phyloP scores from a whole-genome alignment of 1,284 basidiomycete species.

The Phellopilus nigrolimitatus region DNA sequence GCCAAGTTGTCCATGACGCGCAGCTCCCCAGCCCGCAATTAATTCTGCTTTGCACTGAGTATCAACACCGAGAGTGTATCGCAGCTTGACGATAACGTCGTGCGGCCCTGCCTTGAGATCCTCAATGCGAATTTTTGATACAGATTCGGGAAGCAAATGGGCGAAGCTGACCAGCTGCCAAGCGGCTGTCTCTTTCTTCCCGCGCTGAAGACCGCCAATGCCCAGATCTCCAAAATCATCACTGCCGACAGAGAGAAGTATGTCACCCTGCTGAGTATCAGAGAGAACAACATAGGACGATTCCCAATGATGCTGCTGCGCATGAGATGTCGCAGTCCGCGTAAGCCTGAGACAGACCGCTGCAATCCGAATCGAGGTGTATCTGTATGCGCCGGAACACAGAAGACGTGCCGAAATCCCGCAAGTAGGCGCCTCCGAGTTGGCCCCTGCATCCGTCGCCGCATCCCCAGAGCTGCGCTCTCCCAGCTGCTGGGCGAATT shows the following conservation, averaged over 20 bases:
- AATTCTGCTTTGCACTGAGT: slow-evolving; percentile 27
- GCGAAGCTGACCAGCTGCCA: slow-evolving; percentile 43
- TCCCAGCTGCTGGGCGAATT: slow-evolving; percentile 28
- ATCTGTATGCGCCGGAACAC: slow-evolving; percentile 49
- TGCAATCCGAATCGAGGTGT: slow-evolving; percentile 36
- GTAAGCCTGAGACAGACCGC: slow-evolving; percentile 31
- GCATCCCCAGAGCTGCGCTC: slow-evolving; percentile 55
- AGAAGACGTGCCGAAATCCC: slow-evolving; percentile 25
- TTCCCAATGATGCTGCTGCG: slow-evolving; percentile 77
- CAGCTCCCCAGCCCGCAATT: slow-evolving; percentile 77
- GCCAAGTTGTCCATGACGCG: slow-evolving; percentile 78
- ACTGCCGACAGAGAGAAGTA: slow-evolving; percentile 75
- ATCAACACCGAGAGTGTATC: slow-evolving; percentile 21
- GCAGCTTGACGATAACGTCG: slow-evolving; percentile 54
- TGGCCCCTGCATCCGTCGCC: slow-evolving; percentile 63
- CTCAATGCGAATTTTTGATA: slow-evolving; percentile 8
- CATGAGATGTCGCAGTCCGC: slow-evolving; percentile 40
- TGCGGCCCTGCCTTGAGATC: slow-evolving; percentile 53
- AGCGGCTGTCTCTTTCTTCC: slow-evolving; percentile 16
- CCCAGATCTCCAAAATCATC: slow-evolving; percentile 83
- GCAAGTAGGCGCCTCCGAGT: slow-evolving; percentile 39
- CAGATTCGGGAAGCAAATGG: slow-evolving; percentile 28
- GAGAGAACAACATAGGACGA: slow-evolving; percentile 68
- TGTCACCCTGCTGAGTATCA: slow-evolving; percentile 42
- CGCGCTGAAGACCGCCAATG: slow-evolving; percentile 31